Evolutionary conservation across 1,139 yeast species (phyloP), one percentile per base, ranked within the genome.

Genomic region (Arxiozyma heterogenica): DNA sequence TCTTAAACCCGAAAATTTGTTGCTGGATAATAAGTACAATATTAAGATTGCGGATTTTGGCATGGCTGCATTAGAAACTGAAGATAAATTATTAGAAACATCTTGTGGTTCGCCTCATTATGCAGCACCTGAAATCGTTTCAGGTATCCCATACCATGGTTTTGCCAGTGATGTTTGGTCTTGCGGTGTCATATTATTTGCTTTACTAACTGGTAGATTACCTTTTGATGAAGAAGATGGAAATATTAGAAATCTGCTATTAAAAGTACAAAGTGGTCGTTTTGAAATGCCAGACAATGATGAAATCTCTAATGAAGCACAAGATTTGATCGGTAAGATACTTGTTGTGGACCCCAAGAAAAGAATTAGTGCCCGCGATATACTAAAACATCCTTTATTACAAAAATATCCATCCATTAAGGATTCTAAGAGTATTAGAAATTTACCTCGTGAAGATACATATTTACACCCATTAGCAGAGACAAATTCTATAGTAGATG

Each of bases 101-200:
- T 85, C 95, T 39, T 93, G 99, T 72, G 99, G 99, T 1, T 89
- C 97, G 23, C 98, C 98, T 23, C 98, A 94, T 71, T 93, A 93
- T 71, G 98, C 98, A 1, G 88, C 96, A 17, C 98, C 98, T 0
- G 98, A 93, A 70, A 93, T 93, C 60, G 97, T 93, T 3, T 88
- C 96, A 12, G 98, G 98, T 49, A 81, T 85, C 59, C 87, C 83
- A 57, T 93, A 93, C 69, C 98, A 93, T 67, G 98, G 98, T 18
- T 93, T 96, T 21, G 97, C 96, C 34, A 84, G 95, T 43, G 99
- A 93, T 71, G 93, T 93, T 53, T 93, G 99, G 99, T 90, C 97
- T 12, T 93, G 98, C 72, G 98, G 98, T 60, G 89, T 93, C 61
- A 93, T 93, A 53, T 74, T 93, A 52, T 93, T 89, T 73, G 98